phyloP scores from a whole-genome alignment of 768 basidiomycete genomes.

The Neoboletus brunneissimus region DNA sequence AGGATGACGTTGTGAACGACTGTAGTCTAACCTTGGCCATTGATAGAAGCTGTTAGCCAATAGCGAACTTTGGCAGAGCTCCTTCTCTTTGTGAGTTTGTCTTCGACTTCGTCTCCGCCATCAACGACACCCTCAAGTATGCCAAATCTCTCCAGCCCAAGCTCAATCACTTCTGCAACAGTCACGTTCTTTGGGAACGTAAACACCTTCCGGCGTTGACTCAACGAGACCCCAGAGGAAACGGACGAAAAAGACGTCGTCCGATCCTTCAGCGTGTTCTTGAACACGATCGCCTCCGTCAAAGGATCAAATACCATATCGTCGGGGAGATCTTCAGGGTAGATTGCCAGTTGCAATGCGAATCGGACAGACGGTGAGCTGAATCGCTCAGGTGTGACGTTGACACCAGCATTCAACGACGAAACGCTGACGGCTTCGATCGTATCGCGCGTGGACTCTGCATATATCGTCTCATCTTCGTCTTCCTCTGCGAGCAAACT shows the following conservation, averaged over 20 bases:
- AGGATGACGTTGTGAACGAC: not conserved
- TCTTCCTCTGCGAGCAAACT: constrained; percentile 44
- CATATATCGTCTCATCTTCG: constrained; percentile 40
- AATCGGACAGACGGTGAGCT: constrained; percentile 83
- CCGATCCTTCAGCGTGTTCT: constrained; percentile 62
- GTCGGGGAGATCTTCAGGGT: constrained; percentile 89
- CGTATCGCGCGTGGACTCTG: constrained; percentile 36
- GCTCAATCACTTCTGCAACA: constrained; percentile 94
- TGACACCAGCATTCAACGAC: constrained; percentile 30
- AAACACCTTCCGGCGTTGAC: constrained; percentile 75
- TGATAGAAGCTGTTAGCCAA: constrained; percentile 57
- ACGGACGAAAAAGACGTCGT: constrained; percentile 39
- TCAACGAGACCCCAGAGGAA: constrained; percentile 55
- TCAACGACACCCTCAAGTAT: constrained; percentile 97
- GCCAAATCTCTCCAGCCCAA: constrained; percentile 89
- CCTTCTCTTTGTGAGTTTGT: constrained; percentile 78
- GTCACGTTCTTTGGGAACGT: constrained; percentile 93
- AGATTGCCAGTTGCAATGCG: constrained; percentile 81
- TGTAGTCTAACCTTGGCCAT: constrained; percentile 59
- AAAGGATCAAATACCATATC: constrained; percentile 92
- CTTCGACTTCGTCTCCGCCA: constrained; percentile 97
- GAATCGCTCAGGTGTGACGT: constrained; percentile 68
- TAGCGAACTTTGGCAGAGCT: constrained; percentile 82
- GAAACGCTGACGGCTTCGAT: constrained; percentile 22
- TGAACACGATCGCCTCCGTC: constrained; percentile 93